These are phyloP conservation scores for Fraxinus angustifolia DNA, from an alignment of 305 asterid species.

Conservation along the genomic window DNA sequence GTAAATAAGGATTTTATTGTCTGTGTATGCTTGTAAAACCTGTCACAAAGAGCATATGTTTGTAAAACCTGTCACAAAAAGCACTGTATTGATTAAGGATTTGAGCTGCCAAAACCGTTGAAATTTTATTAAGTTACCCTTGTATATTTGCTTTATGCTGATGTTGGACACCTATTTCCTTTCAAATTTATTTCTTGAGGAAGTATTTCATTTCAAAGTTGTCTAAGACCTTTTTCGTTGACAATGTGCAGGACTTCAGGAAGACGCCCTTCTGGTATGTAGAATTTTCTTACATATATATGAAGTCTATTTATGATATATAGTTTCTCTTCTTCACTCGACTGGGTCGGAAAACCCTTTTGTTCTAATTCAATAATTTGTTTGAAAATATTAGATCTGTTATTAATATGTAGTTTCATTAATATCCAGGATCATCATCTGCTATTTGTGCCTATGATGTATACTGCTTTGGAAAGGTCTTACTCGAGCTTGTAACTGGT, in stretches of 20 bases:
- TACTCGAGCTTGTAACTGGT: slow-evolving; percentile 74
- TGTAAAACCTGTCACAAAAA: not conserved
- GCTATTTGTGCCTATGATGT: slow-evolving; percentile 53
- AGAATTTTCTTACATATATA: slow-evolving; percentile 8
- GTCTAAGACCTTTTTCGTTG: slow-evolving; percentile 4
- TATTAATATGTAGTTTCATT: not conserved
- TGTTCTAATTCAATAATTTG: not conserved
- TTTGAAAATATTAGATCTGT: not conserved
- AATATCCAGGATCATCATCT: slow-evolving; percentile 41
- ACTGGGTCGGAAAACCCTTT: not conserved
- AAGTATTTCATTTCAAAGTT: not conserved
- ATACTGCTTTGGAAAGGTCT: slow-evolving; percentile 63
- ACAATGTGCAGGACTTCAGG: slow-evolving; percentile 53
- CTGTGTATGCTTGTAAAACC: not conserved
- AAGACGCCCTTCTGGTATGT: slow-evolving; percentile 44
- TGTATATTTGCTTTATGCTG: not conserved
- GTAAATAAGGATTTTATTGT: not conserved
- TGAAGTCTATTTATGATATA: not conserved
- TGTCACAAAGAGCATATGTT: not conserved
- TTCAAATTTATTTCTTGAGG: not conserved
- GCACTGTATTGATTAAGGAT: not conserved
- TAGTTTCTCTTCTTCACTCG: not conserved
- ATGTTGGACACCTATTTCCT: not conserved
- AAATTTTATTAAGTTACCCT: not conserved
- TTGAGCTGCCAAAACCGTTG: not conserved